Evolutionary conservation across 1,139 yeast genomes (phyloP).

Genomic region (Diutina mesorugosa): DNA sequence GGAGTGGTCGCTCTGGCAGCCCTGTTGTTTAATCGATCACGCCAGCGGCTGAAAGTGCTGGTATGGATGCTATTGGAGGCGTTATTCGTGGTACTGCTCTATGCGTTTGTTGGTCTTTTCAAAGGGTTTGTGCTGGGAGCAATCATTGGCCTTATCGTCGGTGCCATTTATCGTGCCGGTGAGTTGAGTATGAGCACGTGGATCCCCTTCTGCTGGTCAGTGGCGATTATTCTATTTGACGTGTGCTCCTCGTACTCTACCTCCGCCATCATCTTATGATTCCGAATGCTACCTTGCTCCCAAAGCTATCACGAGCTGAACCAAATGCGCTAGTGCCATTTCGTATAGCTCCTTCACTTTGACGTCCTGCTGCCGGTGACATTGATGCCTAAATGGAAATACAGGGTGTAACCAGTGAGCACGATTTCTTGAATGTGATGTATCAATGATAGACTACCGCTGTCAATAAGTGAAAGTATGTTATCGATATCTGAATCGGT

Average conservation of each 20-base stretch:
- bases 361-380: too few species aligned
- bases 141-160: conserved; percentile 49
- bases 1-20: conserved; percentile 49
- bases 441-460: too few species aligned
- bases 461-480: too few species aligned
- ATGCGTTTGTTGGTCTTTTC: conserved; percentile 39
- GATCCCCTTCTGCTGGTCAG: conserved; percentile 80
- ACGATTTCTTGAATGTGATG: too few species aligned
- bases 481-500: too few species aligned
- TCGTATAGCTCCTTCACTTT: too few species aligned
- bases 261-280: background rate
- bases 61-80: background rate
- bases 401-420: too few species aligned
- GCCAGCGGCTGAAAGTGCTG: conserved; percentile 5
- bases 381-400: too few species aligned
- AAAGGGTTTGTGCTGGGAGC: conserved; percentile 67
- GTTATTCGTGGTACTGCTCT: conserved; percentile 26
- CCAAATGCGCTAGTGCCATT: too few species aligned
- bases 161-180: conserved; percentile 66
- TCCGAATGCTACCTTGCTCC: too few species aligned
- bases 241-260: conserved; percentile 50
- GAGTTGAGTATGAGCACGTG: conserved; percentile 80
- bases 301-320: background rate
- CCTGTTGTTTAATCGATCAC: conserved; percentile 12
- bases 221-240: conserved; percentile 53